Percentiles rank a stretch among this genome's conserved stretches.
Evolutionary conservation across 2,329 filamentous ascomycete genomes (phyloP).

Genomic region (Aquanectria penicillioides): DNA sequence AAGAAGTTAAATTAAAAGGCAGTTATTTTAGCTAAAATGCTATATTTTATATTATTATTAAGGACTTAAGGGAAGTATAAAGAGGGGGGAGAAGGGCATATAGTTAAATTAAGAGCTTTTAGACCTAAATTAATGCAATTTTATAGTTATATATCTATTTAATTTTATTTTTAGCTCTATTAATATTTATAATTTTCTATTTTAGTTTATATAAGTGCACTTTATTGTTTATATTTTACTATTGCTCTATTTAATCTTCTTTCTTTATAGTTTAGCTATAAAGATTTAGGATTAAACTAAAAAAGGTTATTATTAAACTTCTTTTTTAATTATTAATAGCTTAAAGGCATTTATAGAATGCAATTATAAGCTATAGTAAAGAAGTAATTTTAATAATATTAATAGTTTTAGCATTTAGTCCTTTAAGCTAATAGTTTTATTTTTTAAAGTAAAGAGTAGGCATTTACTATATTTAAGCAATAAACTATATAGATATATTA

Average conservation of each 20-base stretch:
- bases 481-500: no score
- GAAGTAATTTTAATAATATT: no score
- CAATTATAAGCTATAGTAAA: no score
- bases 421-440: no score
- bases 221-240: neutral
- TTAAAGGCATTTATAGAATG: neutral
- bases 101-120: neutral
- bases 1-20: neutral
- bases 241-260: neutral
- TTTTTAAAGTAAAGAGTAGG: no score
- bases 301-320: neutral
- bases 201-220: conserved; percentile 1
- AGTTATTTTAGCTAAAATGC: neutral
- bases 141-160: neutral
- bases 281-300: conserved; percentile 7
- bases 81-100: no score
- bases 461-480: no score
- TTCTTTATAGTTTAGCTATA: neutral
- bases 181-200: neutral
- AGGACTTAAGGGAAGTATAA: no score
- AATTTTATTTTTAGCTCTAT: neutral
- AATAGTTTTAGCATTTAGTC: no score
- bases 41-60: neutral
- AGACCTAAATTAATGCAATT: neutral
- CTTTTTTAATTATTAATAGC: neutral